Evolutionary conservation across 108 stramenopile species (phyloP).

Genomic region (Cyclotella atomus): DNA sequence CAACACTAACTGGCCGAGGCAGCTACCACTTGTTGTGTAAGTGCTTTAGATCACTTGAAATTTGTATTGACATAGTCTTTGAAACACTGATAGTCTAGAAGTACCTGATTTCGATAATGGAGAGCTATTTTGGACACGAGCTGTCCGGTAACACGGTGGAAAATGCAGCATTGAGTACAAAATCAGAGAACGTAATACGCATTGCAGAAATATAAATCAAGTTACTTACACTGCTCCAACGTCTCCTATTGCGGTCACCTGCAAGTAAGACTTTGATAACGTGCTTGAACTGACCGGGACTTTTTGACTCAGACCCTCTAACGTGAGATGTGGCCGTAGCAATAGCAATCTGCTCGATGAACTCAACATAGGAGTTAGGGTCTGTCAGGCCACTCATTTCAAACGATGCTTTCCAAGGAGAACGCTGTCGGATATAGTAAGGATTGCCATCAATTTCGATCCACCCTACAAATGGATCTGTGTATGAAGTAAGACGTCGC

Average conservation of each 20-base stretch:
- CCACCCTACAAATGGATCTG: slow-evolving; percentile 68
- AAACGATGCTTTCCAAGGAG: slow-evolving; percentile 61
- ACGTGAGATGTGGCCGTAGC: slow-evolving; percentile 69
- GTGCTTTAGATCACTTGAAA: slow-evolving; percentile 19
- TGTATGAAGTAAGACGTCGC: slow-evolving; percentile 61
- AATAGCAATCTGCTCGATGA: slow-evolving; percentile 58
- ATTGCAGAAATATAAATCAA: not conserved
- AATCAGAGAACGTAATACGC: too few species aligned
- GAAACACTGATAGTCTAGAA: slow-evolving; percentile 70
- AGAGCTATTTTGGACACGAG: slow-evolving; percentile 53
- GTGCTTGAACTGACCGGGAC: slow-evolving; percentile 71
- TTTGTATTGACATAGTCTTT: slow-evolving; percentile 43
- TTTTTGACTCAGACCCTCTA: slow-evolving; percentile 61
- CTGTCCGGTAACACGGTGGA: not conserved
- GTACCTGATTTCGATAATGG: slow-evolving; percentile 58
- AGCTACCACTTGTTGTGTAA: too few species aligned
- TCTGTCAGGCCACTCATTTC: slow-evolving; percentile 40
- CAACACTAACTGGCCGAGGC: too few species aligned
- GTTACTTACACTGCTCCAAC: slow-evolving; percentile 53
- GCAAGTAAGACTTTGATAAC: slow-evolving; percentile 57
- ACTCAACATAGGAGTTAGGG: slow-evolving; percentile 41
- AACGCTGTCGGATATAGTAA: slow-evolving; percentile 61
- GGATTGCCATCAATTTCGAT: slow-evolving; percentile 45
- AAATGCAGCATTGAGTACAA: not conserved
- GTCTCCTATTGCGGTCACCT: slow-evolving; percentile 30